phyloP scores from a whole-genome alignment of 176 grass and related monocot species.

The Tillandsia leiboldiana region DNA sequence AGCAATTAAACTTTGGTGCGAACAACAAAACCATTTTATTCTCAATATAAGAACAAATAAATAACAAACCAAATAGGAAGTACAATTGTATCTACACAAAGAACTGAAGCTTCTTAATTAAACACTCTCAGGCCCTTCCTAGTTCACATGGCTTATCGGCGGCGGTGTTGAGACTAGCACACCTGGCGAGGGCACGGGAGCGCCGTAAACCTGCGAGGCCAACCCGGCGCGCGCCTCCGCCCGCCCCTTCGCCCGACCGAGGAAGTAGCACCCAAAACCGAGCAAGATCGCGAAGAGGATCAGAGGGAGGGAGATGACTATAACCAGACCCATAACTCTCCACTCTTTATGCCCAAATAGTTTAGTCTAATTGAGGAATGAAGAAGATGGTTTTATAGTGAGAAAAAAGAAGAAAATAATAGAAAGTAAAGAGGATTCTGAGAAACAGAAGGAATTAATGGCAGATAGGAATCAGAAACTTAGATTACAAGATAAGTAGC shows the following conservation, averaged over 20 bases:
- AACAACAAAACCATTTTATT: no score
- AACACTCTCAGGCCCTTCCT: constrained; percentile 25
- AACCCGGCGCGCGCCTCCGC: constrained; percentile 51
- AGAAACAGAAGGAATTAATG: no score
- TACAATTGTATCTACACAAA: no score
- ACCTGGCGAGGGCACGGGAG: constrained; percentile 41
- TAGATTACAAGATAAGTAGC: no score
- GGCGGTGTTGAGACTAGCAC: constrained; percentile 1
- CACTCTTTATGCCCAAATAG: no score
- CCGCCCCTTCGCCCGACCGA: constrained; percentile 56
- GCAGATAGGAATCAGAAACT: no score
- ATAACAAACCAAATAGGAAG: not conserved
- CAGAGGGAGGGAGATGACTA: constrained; percentile 59
- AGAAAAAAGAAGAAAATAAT: no score
- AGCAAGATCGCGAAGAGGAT: constrained; percentile 60
- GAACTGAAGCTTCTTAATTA: constrained; percentile 17
- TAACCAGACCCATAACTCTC: constrained; percentile 46
- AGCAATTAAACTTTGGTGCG: no score
- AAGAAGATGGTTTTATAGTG: no score
- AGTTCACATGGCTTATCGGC: constrained; percentile 15
- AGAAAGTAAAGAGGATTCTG: no score
- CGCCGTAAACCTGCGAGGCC: constrained; percentile 48
- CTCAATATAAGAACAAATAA: constrained; percentile 12
- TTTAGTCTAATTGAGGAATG: no score
- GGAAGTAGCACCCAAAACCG: constrained; percentile 72